Conservation (phyloP, 75 land plant species). For the Cryptomeria japonica region DNA sequence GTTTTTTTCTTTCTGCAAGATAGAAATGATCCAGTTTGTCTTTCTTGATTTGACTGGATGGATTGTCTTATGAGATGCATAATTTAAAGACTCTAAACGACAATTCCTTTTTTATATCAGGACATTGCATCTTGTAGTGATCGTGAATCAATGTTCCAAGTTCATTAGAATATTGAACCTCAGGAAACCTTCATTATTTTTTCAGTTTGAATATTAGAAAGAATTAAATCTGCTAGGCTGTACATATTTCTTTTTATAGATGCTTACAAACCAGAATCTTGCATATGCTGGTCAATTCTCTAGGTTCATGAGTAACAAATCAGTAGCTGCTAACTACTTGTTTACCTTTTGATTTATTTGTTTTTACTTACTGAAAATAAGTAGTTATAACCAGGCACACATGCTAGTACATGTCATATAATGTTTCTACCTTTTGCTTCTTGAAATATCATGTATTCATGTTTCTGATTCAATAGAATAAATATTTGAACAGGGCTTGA, state of each 20-base stretch:
- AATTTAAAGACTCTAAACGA: background rate
- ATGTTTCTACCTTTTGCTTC: background rate
- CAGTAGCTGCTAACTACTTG: background rate
- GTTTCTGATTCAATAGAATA: background rate
- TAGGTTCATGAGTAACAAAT: background rate
- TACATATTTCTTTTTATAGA: background rate
- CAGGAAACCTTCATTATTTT: background rate
- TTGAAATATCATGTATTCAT: background rate
- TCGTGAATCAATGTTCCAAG: background rate
- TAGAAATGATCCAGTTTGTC: background rate
- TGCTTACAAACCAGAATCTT: background rate
- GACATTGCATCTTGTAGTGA: background rate
- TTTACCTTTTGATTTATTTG: background rate
- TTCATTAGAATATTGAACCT: background rate
- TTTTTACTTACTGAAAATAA: background rate
- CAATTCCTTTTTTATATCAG: background rate
- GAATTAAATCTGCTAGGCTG: background rate
- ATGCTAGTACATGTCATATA: background rate
- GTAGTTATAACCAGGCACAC: background rate
- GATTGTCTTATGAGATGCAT: background rate
- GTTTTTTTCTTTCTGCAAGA: background rate
- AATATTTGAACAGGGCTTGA: slow-evolving; percentile 37
- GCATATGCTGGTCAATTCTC: background rate
- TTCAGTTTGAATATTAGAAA: background rate
- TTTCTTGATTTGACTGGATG: background rate